phyloP scores from a whole-genome alignment of 306 rosid genomes.

The Fragaria ananassa region DNA sequence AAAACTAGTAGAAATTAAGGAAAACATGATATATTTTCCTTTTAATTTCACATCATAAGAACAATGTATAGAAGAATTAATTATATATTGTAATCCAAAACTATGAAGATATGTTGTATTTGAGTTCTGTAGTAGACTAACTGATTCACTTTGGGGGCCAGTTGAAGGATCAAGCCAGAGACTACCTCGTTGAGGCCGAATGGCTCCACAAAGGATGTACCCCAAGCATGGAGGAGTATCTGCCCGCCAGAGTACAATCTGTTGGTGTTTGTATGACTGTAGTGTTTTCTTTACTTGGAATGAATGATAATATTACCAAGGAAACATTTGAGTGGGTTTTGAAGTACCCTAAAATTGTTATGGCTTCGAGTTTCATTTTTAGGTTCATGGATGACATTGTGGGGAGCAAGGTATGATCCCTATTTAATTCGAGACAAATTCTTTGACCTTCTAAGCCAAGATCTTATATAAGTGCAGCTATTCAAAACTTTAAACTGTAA shows the following conservation, averaged over 20 bases:
- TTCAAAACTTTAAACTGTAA: background rate
- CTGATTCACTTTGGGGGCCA: background rate
- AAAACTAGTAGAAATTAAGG: too few relatives aligned
- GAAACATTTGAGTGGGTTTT: constrained; percentile 12
- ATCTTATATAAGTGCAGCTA: background rate
- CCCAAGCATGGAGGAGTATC: constrained; percentile 37
- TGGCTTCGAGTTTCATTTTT: background rate
- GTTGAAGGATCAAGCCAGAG: constrained; percentile 15
- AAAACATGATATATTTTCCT: too few relatives aligned
- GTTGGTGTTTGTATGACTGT: background rate
- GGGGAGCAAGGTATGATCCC: constrained; percentile 6
- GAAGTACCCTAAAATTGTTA: background rate
- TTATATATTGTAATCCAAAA: background rate
- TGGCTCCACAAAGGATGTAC: constrained; percentile 28
- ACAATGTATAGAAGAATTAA: too few relatives aligned
- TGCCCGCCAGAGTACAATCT: background rate
- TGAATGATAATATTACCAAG: constrained; percentile 3
- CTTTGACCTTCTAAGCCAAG: too few relatives aligned
- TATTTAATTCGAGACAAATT: too few relatives aligned
- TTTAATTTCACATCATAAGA: too few relatives aligned
- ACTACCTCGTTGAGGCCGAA: constrained; percentile 30
- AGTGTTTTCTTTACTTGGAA: background rate
- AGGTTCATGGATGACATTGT: constrained; percentile 23
- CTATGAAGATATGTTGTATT: background rate
- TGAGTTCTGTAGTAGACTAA: background rate